Percentiles rank a stretch among this genome's conserved stretches.
Evolutionary conservation across 495 filamentous ascomycete genomes (phyloP).

Genomic region (Penicillium cinerascens): DNA sequence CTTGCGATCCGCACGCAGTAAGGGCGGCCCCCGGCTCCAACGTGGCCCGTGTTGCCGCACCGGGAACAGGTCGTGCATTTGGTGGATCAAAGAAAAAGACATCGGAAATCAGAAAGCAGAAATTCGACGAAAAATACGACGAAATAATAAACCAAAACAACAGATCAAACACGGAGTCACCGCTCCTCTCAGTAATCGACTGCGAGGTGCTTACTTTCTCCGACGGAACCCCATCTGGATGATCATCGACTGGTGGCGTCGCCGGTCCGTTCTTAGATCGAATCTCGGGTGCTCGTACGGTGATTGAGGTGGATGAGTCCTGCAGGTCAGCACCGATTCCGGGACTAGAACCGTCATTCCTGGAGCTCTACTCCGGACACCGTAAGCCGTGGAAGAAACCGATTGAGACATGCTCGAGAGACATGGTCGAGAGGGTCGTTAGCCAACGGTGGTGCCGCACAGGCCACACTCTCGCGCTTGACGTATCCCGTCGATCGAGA

Average conservation of each 20-base stretch:
- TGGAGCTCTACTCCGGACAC: too few species aligned
- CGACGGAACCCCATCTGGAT: constrained; percentile 10
- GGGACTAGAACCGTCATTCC: not conserved
- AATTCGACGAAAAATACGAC: too few species aligned
- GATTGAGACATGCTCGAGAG: too few species aligned
- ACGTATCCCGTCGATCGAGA: constrained; percentile 6
- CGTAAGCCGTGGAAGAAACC: too few species aligned
- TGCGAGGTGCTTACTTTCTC: not conserved
- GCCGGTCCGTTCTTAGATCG: not conserved
- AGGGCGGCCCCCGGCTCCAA: constrained; percentile 14
- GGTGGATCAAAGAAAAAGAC: not conserved
- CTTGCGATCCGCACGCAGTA: constrained; percentile 15
- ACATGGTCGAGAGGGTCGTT: too few species aligned
- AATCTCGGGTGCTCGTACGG: not conserved
- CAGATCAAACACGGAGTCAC: not conserved
- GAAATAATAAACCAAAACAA: not conserved
- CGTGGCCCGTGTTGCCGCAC: constrained; percentile 15
- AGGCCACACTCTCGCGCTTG: constrained; percentile 7
- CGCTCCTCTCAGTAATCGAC: not conserved
- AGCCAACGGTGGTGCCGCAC: not conserved
- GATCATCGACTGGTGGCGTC: constrained; percentile 2
- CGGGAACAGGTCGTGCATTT: not conserved
- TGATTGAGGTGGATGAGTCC: not conserved
- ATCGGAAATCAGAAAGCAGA: not conserved
- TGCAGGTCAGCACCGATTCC: not conserved